A percentile compares a stretch with the other conserved stretches of the same genome.
These are phyloP conservation scores for Diaporthe sp. DNA, from an alignment of 2,329 filamentous ascomycete genomes.

Conservation along the genomic window DNA sequence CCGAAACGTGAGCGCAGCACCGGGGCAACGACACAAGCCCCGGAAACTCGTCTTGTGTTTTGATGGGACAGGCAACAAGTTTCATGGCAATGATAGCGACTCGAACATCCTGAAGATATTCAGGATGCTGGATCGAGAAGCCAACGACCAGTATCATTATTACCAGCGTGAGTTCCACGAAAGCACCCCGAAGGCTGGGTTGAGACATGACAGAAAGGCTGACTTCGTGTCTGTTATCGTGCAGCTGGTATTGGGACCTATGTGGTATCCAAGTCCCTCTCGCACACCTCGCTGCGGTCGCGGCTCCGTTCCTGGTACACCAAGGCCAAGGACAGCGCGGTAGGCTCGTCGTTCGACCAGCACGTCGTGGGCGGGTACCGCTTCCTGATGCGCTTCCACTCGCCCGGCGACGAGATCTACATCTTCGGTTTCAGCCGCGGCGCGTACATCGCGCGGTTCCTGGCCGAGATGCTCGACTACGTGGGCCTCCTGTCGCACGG, in stretches of 20 bases:
- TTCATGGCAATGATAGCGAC: conserved; percentile 73
- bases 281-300: conserved; percentile 68
- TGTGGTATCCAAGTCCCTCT: conserved; percentile 71
- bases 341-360: conserved; percentile 85
- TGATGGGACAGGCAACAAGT: conserved; percentile 75
- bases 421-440: conserved; percentile 83
- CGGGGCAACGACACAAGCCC: conserved; percentile 40
- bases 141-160: conserved; percentile 73
- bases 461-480: conserved; percentile 88
- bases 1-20: background rate
- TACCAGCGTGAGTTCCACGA: conserved; percentile 67
- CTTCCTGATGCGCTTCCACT: conserved; percentile 82
- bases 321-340: conserved; percentile 83
- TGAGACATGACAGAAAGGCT: conserved; percentile 7
- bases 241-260: conserved; percentile 81
- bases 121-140: conserved; percentile 76
- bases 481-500: conserved; percentile 84
- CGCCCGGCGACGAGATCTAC: conserved; percentile 74
- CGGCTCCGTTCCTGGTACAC: conserved; percentile 76
- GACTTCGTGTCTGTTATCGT: background rate
- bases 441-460: conserved; percentile 80
- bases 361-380: conserved; percentile 89
- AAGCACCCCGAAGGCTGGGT: background rate
- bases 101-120: conserved; percentile 80
- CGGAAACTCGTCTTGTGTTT: conserved; percentile 73